These are phyloP conservation scores for Silene uniflora DNA, from an alignment of 148 eudicot species.

Conservation along the genomic window DNA sequence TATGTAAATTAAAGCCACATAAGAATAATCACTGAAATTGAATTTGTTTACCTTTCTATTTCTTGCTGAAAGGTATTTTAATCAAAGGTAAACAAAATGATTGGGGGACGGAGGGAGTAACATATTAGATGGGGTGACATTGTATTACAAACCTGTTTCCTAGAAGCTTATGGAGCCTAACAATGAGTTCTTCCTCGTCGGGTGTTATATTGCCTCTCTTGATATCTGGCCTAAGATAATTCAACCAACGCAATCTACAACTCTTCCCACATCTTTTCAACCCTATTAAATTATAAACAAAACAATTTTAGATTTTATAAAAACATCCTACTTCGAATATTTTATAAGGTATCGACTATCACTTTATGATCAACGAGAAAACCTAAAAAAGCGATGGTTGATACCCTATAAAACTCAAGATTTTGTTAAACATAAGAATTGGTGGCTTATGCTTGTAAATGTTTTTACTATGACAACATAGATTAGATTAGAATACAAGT, in stretches of 20 bases:
- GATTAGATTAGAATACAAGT: too few relatives aligned
- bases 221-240: conserved; percentile 35
- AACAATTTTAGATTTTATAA: background rate
- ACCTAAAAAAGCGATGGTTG: background rate
- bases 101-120: too few relatives aligned
- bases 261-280: conserved; percentile 37
- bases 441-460: too few relatives aligned
- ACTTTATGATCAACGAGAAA: background rate
- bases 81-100: too few relatives aligned
- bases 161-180: conserved; percentile 33
- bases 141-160: conserved; percentile 29
- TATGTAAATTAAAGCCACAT: background rate
- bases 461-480: too few relatives aligned
- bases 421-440: too few relatives aligned
- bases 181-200: conserved; percentile 36
- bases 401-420: too few relatives aligned
- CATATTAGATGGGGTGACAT: background rate
- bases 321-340: background rate
- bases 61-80: too few relatives aligned
- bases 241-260: conserved; percentile 39
- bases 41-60: too few relatives aligned
- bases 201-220: conserved; percentile 34
- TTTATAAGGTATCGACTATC: background rate
- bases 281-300: conserved; percentile 12
- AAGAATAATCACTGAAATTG: background rate